Conservation (phyloP, 2,329 filamentous ascomycete species). For the Thielaviopsis euricoi region DNA sequence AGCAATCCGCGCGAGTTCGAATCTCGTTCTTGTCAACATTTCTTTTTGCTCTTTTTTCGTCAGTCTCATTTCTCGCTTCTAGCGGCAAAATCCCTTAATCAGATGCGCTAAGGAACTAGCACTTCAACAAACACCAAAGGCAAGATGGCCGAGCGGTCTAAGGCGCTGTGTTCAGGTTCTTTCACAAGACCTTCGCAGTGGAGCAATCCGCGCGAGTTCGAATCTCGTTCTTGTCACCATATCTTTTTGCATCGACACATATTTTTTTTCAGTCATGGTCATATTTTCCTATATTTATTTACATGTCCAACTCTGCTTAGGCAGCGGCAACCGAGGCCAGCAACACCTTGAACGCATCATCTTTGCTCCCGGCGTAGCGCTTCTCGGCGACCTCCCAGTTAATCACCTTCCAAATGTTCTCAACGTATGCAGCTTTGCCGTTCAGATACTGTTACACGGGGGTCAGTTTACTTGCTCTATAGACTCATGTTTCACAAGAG, state of each 20-base stretch:
- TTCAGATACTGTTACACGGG: conserved; percentile 49
- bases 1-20: conserved; percentile 10
- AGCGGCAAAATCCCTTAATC: too few species aligned
- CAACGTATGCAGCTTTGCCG: conserved; percentile 56
- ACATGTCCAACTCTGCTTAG: background rate
- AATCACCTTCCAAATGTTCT: conserved; percentile 63
- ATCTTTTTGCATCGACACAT: too few species aligned
- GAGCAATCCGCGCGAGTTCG: conserved; percentile 10
- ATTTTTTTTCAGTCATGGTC: too few species aligned
- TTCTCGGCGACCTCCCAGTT: conserved; percentile 59
- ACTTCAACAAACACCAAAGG: too few species aligned
- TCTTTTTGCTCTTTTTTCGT: background rate
- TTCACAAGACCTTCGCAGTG: conserved; percentile 3
- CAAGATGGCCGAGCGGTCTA: too few species aligned
- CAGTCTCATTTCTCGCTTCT: conserved; percentile 1
- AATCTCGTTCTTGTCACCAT: conserved; percentile 19
- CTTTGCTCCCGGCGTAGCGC: conserved; percentile 35
- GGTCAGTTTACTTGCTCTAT: background rate
- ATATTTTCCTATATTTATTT: too few species aligned
- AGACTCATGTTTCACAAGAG: background rate
- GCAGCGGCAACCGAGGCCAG: conserved; percentile 24
- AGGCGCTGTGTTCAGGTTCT: too few species aligned
- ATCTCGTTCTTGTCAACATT: conserved; percentile 19
- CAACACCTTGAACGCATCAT: conserved; percentile 29
- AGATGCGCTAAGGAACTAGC: too few species aligned